Conservation (phyloP, 2,329 filamentous ascomycete genomes). For the Chaetomium strumarium region DNA sequence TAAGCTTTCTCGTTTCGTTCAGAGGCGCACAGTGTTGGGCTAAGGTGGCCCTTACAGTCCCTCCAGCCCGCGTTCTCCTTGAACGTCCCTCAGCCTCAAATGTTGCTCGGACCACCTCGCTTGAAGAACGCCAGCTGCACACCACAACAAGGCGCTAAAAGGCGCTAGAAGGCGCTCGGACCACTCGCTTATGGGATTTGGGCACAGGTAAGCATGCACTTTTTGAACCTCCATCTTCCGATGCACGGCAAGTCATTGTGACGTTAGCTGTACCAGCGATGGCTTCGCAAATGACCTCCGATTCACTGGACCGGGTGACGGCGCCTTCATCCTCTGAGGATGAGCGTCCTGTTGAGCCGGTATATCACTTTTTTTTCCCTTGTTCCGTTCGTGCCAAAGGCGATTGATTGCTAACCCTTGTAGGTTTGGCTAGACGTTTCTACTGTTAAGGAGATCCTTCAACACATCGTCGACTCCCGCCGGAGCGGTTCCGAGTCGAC, state of each 20-base stretch:
- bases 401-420: slow-evolving; percentile 3
- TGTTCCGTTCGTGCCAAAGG: background rate
- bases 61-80: no score
- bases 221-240: background rate
- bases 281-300: slow-evolving; percentile 1
- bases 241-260: background rate
- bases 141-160: no score
- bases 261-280: background rate
- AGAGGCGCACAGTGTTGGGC: no score
- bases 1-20: no score
- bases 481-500: background rate
- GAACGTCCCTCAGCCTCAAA: no score
- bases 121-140: no score
- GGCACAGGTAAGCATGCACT: background rate
- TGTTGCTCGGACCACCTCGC: no score
- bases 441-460: slow-evolving; percentile 1
- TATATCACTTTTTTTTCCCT: background rate
- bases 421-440: slow-evolving; percentile 5
- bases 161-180: background rate
- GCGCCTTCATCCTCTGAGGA: background rate
- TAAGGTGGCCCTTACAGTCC: no score
- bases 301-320: background rate
- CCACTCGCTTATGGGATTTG: background rate
- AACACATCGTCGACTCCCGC: background rate
- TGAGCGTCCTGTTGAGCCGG: background rate